Evolutionary conservation across 2,329 filamentous ascomycete genomes (phyloP).

Genomic region (Phyllosticta capitalensis): DNA sequence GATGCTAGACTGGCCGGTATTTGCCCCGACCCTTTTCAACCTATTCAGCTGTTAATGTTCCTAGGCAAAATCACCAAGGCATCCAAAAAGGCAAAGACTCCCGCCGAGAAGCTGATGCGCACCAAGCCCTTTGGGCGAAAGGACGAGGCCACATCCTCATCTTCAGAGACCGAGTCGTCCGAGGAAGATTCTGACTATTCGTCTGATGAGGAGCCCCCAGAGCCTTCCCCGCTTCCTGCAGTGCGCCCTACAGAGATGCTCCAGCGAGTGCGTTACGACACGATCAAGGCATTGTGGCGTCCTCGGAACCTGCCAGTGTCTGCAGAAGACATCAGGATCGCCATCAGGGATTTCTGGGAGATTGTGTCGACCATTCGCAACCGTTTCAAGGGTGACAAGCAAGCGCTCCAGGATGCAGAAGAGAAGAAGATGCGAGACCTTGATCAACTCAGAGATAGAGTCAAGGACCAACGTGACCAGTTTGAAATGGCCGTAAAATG

Average conservation of each 20-base stretch:
- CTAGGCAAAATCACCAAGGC: constrained; percentile 26
- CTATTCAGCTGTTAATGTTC: not conserved
- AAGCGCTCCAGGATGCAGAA: constrained; percentile 48
- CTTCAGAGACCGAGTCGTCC: constrained; percentile 37
- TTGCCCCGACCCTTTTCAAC: not conserved
- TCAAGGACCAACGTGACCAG: constrained; percentile 47
- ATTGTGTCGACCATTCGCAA: constrained; percentile 51
- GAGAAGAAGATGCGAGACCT: constrained; percentile 46
- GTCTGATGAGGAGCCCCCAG: constrained; percentile 43
- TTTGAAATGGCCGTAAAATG: constrained; percentile 43
- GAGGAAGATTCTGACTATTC: constrained; percentile 44
- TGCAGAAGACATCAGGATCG: constrained; percentile 44
- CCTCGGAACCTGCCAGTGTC: constrained; percentile 42
- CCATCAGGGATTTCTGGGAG: constrained; percentile 49
- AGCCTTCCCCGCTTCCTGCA: constrained; percentile 46
- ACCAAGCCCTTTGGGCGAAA: constrained; percentile 7
- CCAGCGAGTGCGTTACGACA: constrained; percentile 48
- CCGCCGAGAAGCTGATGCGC: constrained; percentile 4
- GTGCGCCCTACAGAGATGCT: constrained; percentile 43
- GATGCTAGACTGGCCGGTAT: constrained; percentile 30
- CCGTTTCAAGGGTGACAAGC: constrained; percentile 50
- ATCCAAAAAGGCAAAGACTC: constrained; percentile 17
- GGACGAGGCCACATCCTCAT: constrained; percentile 33
- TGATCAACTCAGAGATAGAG: constrained; percentile 45
- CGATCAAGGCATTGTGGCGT: constrained; percentile 52